Base-by-base conservation (phyloP, 2,329 filamentous ascomycete species). In the Diaporthe destruens region DNA sequence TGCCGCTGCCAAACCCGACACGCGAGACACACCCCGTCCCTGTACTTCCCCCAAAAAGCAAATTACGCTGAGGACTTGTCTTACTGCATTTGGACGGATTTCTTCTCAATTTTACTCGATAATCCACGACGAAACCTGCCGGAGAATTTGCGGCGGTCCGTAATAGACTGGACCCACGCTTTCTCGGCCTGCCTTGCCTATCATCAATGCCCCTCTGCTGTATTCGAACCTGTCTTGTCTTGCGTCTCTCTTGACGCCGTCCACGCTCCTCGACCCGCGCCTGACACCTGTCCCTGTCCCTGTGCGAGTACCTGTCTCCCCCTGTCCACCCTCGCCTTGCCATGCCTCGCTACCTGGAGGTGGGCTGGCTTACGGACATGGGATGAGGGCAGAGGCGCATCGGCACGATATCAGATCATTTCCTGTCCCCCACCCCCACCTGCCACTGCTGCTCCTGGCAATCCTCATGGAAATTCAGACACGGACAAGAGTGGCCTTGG, bases 71-170 rank as follows among this genome's bases (percentile, higher is more conserved):
- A 74, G 65, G 69, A 74, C 63, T 66, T 73, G 71, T 74, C 73
- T 74, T 74, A 74, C 71, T 73, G 20, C 47, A 61, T 73, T 39
- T 69, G 72, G 73, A 71, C 67, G 73, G 23, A 70, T 63, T 39
- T 71, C 55, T 71, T 61, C 25, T 53, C 71, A 71, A 71, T 71
- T 69, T 65, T 65, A 71, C 63, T 59, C 54, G 63, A 74, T 44
- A 63, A 63, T 54, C 59, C 74, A 74, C 71, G 74, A 75, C 74
- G 72, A 75, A 74, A 74, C 73, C 63, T 53, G 68, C 61, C 74
- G 74, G 74, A 75, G 74, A 75, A 75, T 75, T 74, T 72, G 23
- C 54, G 57, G 68, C 68, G 71, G 73, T 74, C 71, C 73, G 73
- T 74, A 73, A 73, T 74, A 73, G 71, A 74, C 69, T 55, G 73